Evolutionary conservation across 1,284 basidiomycete genomes (phyloP).

Genomic region (Rhodotorula sp.): DNA sequence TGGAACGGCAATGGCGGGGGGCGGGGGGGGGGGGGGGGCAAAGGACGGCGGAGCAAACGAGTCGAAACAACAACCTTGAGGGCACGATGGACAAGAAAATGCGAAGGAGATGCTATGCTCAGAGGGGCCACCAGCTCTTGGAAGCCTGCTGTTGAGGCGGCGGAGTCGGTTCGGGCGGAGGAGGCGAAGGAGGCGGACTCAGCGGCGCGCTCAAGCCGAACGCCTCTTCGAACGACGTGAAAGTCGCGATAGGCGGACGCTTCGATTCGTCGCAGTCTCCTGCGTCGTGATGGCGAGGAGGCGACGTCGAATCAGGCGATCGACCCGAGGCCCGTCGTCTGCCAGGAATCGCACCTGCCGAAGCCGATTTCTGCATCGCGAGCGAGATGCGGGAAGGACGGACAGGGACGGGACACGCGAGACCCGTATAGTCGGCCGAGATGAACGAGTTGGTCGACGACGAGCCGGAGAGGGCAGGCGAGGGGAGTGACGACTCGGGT

Average conservation of each 20-base stretch:
- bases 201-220: slow-evolving; percentile 13
- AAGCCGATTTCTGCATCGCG: neutral
- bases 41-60: too few relatives aligned
- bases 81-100: neutral
- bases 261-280: neutral
- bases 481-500: neutral
- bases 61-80: too few relatives aligned
- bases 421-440: neutral
- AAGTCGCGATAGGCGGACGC: slow-evolving; percentile 13
- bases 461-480: neutral
- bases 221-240: slow-evolving; percentile 16
- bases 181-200: slow-evolving; percentile 6
- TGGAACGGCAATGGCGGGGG: too few relatives aligned
- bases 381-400: neutral
- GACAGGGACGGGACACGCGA: neutral
- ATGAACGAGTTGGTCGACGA: neutral
- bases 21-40: too few relatives aligned
- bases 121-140: slow-evolving; percentile 16
- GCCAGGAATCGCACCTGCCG: neutral
- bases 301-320: neutral
- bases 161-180: neutral
- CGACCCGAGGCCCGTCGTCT: too few relatives aligned
- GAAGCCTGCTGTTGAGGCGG: neutral
- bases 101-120: neutral
- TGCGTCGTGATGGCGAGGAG: too few relatives aligned